A percentile compares a stretch with the other conserved stretches of the same genome.
These are phyloP conservation scores for Nitzschia palea DNA, from an alignment of 108 stramenopile genomes.

Conservation along the genomic window DNA sequence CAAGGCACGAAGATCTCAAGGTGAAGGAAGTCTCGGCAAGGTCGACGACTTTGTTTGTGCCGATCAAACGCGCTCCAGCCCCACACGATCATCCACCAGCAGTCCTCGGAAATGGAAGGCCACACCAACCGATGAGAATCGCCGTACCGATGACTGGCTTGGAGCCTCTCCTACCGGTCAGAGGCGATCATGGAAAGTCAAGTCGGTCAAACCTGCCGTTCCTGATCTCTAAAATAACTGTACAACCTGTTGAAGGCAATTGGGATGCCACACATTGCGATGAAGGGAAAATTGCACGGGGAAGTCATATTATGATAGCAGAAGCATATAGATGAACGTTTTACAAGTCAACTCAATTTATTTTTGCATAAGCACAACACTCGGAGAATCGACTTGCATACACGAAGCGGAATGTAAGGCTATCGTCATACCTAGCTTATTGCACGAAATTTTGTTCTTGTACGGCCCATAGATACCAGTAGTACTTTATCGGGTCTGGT, in stretches of 20 bases:
- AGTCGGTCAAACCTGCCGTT: constrained; percentile 18
- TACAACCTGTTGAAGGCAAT: not conserved
- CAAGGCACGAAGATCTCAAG: not conserved
- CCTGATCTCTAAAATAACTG: constrained; percentile 8
- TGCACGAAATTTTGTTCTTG: no score
- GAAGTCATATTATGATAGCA: not conserved
- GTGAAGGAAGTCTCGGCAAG: constrained; percentile 8
- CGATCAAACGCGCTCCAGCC: not conserved
- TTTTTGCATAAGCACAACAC: no score
- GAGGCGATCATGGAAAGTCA: constrained; percentile 19
- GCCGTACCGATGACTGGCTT: constrained; percentile 20
- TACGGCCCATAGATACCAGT: no score
- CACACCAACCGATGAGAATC: constrained; percentile 23
- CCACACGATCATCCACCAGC: not conserved
- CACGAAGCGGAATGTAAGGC: not conserved
- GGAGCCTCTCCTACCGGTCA: constrained; percentile 7
- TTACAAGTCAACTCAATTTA: not conserved
- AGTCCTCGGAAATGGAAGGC: constrained; percentile 25
- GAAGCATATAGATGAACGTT: not conserved
- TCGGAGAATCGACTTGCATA: not conserved
- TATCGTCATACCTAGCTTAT: no score
- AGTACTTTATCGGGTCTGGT: no score
- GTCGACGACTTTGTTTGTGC: constrained; percentile 5
- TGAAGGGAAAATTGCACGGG: not conserved
- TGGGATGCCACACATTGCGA: not conserved